Evolutionary conservation across 495 filamentous ascomycete genomes (phyloP), one percentile per base, ranked within the genome.

Genomic region (Massariosphaeria phaeospora): DNA sequence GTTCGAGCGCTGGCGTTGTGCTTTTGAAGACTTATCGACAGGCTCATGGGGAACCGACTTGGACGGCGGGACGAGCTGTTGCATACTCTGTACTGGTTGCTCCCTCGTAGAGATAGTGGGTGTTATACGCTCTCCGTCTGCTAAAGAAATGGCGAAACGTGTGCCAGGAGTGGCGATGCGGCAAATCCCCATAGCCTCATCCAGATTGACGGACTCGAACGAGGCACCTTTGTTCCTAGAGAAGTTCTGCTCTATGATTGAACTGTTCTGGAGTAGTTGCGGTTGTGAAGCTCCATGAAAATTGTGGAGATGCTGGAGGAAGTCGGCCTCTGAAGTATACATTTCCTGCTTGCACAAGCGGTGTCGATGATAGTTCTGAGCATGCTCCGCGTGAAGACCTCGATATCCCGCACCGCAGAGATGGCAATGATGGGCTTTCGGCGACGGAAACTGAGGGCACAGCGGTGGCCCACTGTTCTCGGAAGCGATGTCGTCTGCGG

Each of bases 361-460:
- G 20, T 59, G 52, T 11, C 27, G 33, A 31, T 59, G 55, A 31
- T 59, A 59, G 9, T 59, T 47, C 17, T 46, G 47, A 8, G 55
- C 55, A 29, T 59, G 55, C 13, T 59, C 55, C 13, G 42, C 31
- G 34, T 59, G 55, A 1, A 20, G n/a, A 34, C 48, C 38, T 1
- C 35, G 33, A 21, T 59, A 52, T 39, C 55, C 55, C 2, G 55
- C 55, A 15, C 55, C 55, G 25, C 55, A 59, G 1, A 59, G 23
- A 42, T 59, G 41, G 25, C 55, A 59, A 21, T 59, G 55, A 34
- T 59, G 55, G 8, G 55, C 55, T 17, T 52, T 59, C 18, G 55
- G 46, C 3, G 48, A 52, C 2, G 55, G 55, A 20, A 59, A 52
- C 20, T 52, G 48, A 0, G 55, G 48, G 25, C 55, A 59, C 1